Base-by-base conservation (phyloP, 1,284 basidiomycete genomes). In the Bjerkandera adusta region DNA sequence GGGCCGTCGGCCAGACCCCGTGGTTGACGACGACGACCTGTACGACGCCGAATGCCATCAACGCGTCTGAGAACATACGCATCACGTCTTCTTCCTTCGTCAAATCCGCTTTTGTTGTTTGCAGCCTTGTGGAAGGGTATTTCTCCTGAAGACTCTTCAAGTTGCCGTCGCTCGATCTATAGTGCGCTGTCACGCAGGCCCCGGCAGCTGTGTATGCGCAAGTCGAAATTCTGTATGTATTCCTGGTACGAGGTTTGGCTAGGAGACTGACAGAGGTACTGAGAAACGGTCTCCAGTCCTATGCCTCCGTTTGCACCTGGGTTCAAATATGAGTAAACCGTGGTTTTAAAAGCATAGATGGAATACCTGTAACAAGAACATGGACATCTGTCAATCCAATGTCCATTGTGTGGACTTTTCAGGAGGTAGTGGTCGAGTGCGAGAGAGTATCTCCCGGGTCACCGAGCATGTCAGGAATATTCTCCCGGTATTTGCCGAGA, bases 121-220 rank as follows among this genome's bases (percentile, higher is more conserved):
- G 67, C 5, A 79, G 16, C 13, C 63, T 64, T n/a, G 57, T 54
- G 4, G 65, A 51, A 12, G 66, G 66, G 48, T 69, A 73, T 41
- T 68, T 60, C 8, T 58, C 57, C 12, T 66, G 45, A 13, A 85
- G 66, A 1, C 69, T 63, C 5, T 72, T 61, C 10, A 87, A 65
- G 0, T 78, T 63, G 0, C 63, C 58, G 13, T 66, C 56, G 35
- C 73, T 81, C 10, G 76, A 73, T 62, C 87, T 83, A 64, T 83
- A 90, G 58, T 89, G 85, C 0, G 84, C 85, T 0, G 83, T 81
- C 6, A 90, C 84, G 49, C 73, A 75, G 3, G 86, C 83, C 3
- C 83, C 84, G 55, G 83, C 79, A 30, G 78, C 83, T 87, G 58
- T 34, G 27, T 10, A 35, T 20, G 15, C 20, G 32, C 27, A 29